Evolutionary conservation across 352 stramenopile genomes (phyloP), one percentile per base, ranked within the genome.

Genomic region (Bremia lactucae): DNA sequence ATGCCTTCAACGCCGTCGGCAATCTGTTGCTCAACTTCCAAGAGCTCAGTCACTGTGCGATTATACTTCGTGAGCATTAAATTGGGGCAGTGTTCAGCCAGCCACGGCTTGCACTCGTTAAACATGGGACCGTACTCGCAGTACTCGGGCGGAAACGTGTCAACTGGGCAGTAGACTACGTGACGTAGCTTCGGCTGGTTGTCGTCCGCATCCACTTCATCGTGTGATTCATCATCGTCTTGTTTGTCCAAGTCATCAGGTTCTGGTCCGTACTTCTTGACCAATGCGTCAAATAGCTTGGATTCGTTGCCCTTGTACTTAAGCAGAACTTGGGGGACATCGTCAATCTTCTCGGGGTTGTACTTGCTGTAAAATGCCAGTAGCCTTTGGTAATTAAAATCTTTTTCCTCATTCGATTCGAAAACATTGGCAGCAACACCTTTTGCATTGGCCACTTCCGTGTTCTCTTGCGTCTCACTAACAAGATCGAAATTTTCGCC

Each of bases 111-210:
- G 56, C 69, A 86, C 52, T 91, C 74, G 36, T 87, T 68, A 53
- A 91, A 91, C 59, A 85, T 72, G 20, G 79, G 71, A 23, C 79
- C 76, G 46, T 89, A 91, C 46, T 91, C 79, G 50, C 79, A 91
- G 61, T 88, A 91, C 61, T 91, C 79, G 20, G 79, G 57, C 41
- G 79, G 79, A 23, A 91, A 59, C 43, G 77, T 81, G 52, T 91
- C 78, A 38, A 91, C 72, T n/a, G 78, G 78, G 37, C 78, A 91
- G 57, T 91, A 91, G 14, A 75, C 33, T n/a, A 91, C 68, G 9
- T 53, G 59, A 41, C 68, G 67, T 19, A 78, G 58, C 63, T 85
- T 80, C 16, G 60, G 58, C n/a, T 55, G 49, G 13, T 51, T 59
- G 37, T 62, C 51, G 0, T 67, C 56, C 2, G 70, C 49, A 0